Base-by-base conservation (phyloP, 306 rosid species). In the Leucaena leucocephala region DNA sequence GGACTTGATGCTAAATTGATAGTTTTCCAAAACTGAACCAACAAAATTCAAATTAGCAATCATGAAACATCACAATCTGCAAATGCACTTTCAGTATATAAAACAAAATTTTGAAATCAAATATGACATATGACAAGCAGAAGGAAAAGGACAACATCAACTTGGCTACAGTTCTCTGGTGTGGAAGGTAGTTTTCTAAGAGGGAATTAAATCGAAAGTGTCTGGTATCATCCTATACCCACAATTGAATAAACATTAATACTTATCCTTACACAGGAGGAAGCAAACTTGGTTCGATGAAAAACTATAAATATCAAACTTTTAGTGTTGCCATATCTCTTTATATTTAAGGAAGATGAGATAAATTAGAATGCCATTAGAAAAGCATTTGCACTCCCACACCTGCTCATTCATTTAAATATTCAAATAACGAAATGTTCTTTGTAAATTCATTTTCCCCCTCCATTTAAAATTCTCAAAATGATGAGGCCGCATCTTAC, bases 401-500 rank as follows among this genome's bases (percentile, higher is more conserved):
- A 44, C 34, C 65, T 14, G 45, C 72, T 71, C 77, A 16, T 72
- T 52, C 68, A 64, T 74, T 64, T 52, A 46, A 66, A 80, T 42
- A 50, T 17, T 50, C 61, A 65, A n/a, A 66, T 55, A 74, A 67
- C 54, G 70, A 38, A 11, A 50, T 69, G 34, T 15, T 69, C 71
- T 42, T 67, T 46, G 34, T 13, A 68, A 66, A 6, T 68, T 52
- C 34, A 58, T 39, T 43, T 33, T 42, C 43, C 65, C 66, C 72
- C 75, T 68, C 55, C 78, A 22, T 16, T 35, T 61, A 12, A 55
- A 79, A 63, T 17, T 70, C 35, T 13, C 36, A 72, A 73, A 45
- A 16, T 38, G n/a, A 70, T 58, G 71, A 76, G 62, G 48, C 65
- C 21, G 45, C 73, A 78, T 78, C 84, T 76, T 79, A 85, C 86